These are phyloP conservation scores for Podospora sp. DNA, from an alignment of 495 filamentous ascomycete species.

Conservation along the genomic window DNA sequence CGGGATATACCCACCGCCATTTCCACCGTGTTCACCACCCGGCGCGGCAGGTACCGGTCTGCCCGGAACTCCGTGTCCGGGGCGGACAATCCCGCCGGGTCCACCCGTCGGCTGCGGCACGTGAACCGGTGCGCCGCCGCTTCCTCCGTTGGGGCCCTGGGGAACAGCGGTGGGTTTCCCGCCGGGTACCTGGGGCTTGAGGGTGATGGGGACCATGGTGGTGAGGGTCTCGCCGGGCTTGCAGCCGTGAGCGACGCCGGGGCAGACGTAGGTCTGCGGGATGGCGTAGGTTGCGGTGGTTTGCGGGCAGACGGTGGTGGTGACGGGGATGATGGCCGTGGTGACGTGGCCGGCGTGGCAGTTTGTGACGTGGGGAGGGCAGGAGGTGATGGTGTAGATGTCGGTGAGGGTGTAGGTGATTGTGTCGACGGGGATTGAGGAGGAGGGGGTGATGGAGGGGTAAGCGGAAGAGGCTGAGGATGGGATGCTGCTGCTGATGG, in stretches of 20 bases:
- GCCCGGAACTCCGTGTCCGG: neutral
- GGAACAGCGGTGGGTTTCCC: neutral
- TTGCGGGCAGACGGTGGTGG: constrained; percentile 29
- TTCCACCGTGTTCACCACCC: neutral
- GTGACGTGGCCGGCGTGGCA: constrained; percentile 48
- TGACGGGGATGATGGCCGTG: constrained; percentile 32
- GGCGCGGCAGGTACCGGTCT: neutral
- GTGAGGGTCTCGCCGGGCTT: constrained; percentile 10
- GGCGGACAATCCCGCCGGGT: neutral
- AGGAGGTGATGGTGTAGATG: constrained; percentile 62
- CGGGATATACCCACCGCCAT: neutral
- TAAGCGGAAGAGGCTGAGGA: neutral
- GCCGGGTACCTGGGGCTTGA: constrained; percentile 2
- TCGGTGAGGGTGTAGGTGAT: constrained; percentile 50
- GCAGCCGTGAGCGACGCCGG: neutral
- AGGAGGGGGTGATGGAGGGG: neutral
- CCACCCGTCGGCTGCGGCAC: neutral
- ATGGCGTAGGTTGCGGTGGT: constrained; percentile 28
- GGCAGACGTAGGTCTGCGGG: constrained; percentile 14
- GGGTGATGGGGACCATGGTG: neutral
- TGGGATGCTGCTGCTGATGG: neutral
- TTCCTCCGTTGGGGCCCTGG: neutral
- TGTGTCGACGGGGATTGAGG: constrained; percentile 13
- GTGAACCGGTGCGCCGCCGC: neutral
- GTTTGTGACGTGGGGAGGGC: constrained; percentile 58